Conservation (phyloP, 345 rosid species). For the Eucalyptus pauciflora region DNA sequence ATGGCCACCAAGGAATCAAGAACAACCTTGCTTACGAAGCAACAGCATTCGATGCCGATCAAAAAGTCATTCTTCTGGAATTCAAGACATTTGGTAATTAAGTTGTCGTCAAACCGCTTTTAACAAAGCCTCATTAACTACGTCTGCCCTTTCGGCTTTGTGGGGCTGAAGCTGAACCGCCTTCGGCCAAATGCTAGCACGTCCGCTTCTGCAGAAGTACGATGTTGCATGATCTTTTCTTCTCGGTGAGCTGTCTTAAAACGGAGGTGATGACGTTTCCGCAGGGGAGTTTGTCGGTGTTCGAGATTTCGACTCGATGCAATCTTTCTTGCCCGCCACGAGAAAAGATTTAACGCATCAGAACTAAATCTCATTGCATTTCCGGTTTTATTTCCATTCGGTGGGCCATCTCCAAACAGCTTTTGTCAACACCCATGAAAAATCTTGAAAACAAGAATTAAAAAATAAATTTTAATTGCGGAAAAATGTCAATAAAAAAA, state of each 20-base stretch:
- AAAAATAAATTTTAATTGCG: no score
- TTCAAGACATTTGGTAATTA: not conserved
- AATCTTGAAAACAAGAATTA: not conserved
- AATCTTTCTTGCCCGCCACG: not conserved
- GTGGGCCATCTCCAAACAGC: not conserved
- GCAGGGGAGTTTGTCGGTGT: not conserved
- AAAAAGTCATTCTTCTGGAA: not conserved
- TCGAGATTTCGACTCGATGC: not conserved
- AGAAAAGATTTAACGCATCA: not conserved
- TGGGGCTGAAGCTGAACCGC: no score
- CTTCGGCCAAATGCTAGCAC: no score
- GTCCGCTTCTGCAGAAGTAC: no score
- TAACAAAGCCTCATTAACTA: not conserved
- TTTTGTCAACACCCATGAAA: not conserved
- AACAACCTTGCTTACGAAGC: not conserved
- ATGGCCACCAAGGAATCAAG: not conserved
- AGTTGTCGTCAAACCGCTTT: not conserved
- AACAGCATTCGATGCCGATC: not conserved
- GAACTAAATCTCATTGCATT: not conserved
- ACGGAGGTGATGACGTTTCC: not conserved
- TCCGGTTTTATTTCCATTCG: not conserved
- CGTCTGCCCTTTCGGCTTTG: not conserved
- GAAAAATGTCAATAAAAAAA: no score
- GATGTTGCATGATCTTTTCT: no score
- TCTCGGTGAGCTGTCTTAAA: not conserved